phyloP scores from a whole-genome alignment of 2,329 filamentous ascomycete genomes.

The Hymenoscyphus repandus region DNA sequence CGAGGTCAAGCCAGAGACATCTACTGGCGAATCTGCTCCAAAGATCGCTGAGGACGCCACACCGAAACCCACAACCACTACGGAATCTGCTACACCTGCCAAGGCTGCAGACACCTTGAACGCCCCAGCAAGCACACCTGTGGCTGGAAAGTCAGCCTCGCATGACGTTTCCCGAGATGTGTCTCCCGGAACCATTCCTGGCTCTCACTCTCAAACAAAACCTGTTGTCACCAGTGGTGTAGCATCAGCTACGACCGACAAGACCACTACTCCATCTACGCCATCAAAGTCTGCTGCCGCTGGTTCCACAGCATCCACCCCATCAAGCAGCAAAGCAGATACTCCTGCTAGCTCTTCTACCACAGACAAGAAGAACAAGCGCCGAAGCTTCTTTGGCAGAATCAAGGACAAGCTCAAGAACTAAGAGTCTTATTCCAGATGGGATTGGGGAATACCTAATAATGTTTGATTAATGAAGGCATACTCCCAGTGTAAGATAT shows the following conservation, averaged over 20 bases:
- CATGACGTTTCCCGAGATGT: conserved; percentile 25
- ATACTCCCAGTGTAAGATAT: conserved; percentile 25
- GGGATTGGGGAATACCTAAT: conserved; percentile 2
- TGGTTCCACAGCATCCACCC: background rate
- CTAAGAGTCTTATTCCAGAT: conserved; percentile 7
- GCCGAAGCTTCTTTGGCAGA: conserved; percentile 35
- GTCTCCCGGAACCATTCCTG: conserved; percentile 27
- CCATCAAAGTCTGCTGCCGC: conserved; percentile 16
- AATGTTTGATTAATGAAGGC: conserved; percentile 9
- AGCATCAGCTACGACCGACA: conserved; percentile 17
- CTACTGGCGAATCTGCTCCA: conserved; percentile 1
- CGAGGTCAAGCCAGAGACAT: conserved; percentile 45
- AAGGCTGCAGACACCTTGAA: background rate
- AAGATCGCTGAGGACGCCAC: background rate
- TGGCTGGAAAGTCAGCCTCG: conserved; percentile 1
- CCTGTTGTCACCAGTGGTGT: conserved; percentile 26
- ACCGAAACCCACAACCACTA: background rate
- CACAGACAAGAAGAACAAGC: conserved; percentile 34
- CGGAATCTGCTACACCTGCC: background rate
- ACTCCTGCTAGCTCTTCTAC: conserved; percentile 20
- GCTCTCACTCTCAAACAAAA: conserved; percentile 21
- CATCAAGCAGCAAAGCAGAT: conserved; percentile 23
- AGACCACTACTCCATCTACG: conserved; percentile 15
- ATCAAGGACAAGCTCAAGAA: conserved; percentile 47
- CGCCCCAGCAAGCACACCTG: background rate